Evolutionary conservation across 1,284 basidiomycete species (phyloP), one percentile per base, ranked within the genome.

Genomic region (Mycosarcoma mackinlayi): DNA sequence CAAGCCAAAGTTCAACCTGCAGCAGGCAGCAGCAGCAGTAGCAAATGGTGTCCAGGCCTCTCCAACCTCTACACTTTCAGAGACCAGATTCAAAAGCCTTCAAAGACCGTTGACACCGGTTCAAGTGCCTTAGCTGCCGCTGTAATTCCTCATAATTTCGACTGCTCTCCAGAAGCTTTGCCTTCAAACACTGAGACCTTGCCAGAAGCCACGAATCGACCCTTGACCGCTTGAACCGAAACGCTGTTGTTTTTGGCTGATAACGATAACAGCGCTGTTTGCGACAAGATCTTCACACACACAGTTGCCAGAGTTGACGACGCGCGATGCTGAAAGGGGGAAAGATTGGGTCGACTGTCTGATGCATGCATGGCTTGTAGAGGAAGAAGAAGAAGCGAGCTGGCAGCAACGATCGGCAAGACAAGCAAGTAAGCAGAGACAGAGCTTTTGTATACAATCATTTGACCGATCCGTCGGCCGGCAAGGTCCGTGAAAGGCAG

Each of bases 141-240:
- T 23, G 41, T 66, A 66, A 60, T 56, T 56, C 63, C 63, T 66
- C 40, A 24, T 66, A 66, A 60, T 24, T 66, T 56, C 63, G 57
- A 33, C 35, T 27, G 47, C 40, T 27, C 33, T 27, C 31, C 38
- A 23, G 14, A 14, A 31, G 21, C 37, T 27, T 47, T 16, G 16
- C 31, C 27, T 30, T 51, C 37, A 16, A 23, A 19, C 37, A 38
- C 14, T 7, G 19, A 38, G 18, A 21, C 37, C 18, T 21, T 21
- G 8, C 9, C 31, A 6, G 9, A 21, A 23, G 33, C n/a, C n/a
- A n/a, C n/a, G n/a, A n/a, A n/a, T n/a, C n/a, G n/a, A n/a, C 14
- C 11, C 54, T 46, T 4, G 50, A 57, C 61, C 55, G 55, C 35
- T 49, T 53, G 28, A 34, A 64, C 61, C 54, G 61, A 64, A 27